These are phyloP conservation scores for Dactylorhiza incarnata DNA, from an alignment of 106 monocot species.

Conservation along the genomic window DNA sequence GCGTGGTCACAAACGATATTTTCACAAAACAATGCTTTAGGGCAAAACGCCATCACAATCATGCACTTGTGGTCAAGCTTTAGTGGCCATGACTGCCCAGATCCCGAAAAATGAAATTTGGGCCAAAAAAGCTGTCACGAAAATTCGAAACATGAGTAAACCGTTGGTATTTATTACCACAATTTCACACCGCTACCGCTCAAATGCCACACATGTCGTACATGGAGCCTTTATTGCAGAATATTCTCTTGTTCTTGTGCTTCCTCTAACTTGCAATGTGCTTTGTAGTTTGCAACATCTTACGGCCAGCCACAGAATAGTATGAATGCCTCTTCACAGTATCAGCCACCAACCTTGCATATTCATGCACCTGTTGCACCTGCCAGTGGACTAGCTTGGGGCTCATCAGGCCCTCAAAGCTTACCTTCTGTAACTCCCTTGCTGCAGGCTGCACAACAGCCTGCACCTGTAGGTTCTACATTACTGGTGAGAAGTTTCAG, in stretches of 20 bases:
- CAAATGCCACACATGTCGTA: too few species aligned
- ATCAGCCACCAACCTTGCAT: constrained; percentile 35
- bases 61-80: too few species aligned
- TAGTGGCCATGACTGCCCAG: too few species aligned
- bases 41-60: too few species aligned
- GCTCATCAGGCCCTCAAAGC: constrained; percentile 29
- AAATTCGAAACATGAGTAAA: too few species aligned
- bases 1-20: too few species aligned
- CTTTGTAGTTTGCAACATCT: constrained; percentile 57
- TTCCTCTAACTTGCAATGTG: background rate
- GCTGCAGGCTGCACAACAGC: constrained; percentile 25
- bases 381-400: constrained; percentile 55
- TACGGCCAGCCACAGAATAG: constrained; percentile 50
- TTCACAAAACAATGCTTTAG: too few species aligned
- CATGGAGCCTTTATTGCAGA: background rate
- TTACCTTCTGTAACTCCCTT: constrained; percentile 31
- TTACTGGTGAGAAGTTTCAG: constrained; percentile 32
- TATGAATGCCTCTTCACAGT: constrained; percentile 30
- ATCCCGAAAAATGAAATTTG: too few species aligned
- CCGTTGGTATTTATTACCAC: too few species aligned
- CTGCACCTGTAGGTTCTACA: constrained; percentile 18
- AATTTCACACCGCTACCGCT: too few species aligned
- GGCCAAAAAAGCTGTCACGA: too few species aligned
- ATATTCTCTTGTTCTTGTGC: background rate
- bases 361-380: constrained; percentile 30